These are phyloP conservation scores for Gynochthodes officinalis DNA, from an alignment of 257 asterid species.

Conservation along the genomic window DNA sequence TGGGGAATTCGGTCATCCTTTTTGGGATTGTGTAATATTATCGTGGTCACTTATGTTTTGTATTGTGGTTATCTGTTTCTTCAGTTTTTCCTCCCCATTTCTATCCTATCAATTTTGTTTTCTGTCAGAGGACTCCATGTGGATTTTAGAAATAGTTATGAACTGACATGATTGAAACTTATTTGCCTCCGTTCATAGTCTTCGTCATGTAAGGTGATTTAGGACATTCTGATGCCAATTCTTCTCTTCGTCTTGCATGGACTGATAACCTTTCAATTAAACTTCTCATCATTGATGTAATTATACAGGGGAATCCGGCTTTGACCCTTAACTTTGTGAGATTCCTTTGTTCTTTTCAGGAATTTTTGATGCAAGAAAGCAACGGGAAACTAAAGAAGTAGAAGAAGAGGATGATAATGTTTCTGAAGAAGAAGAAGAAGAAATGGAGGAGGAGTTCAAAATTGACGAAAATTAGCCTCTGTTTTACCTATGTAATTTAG, in stretches of 20 bases:
- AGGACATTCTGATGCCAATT: not conserved
- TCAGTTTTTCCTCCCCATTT: too few species aligned
- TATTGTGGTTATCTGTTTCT: too few species aligned
- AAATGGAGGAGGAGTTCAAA: constrained; percentile 12
- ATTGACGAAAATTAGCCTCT: constrained; percentile 4
- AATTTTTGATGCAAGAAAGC: constrained; percentile 8
- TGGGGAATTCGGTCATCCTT: not conserved
- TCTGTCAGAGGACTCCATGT: too few species aligned
- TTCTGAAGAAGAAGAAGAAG: constrained; percentile 9
- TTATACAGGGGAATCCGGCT: not conserved
- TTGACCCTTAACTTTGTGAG: not conserved
- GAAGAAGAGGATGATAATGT: constrained; percentile 13
- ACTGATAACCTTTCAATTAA: not conserved
- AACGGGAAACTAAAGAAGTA: constrained; percentile 7
- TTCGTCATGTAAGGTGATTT: too few species aligned
- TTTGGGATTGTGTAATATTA: not conserved
- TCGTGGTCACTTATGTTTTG: not conserved
- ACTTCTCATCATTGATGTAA: not conserved
- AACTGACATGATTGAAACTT: too few species aligned
- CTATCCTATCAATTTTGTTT: too few species aligned
- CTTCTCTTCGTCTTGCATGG: not conserved
- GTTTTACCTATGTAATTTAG: not conserved
- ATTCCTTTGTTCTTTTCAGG: constrained; percentile 15
- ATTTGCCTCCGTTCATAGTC: too few species aligned
- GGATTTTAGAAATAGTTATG: too few species aligned